Percentiles rank a stretch among this genome's conserved stretches.
Conservation (phyloP, 495 filamentous ascomycete genomes). For the Hypoxylon cercidicola region DNA sequence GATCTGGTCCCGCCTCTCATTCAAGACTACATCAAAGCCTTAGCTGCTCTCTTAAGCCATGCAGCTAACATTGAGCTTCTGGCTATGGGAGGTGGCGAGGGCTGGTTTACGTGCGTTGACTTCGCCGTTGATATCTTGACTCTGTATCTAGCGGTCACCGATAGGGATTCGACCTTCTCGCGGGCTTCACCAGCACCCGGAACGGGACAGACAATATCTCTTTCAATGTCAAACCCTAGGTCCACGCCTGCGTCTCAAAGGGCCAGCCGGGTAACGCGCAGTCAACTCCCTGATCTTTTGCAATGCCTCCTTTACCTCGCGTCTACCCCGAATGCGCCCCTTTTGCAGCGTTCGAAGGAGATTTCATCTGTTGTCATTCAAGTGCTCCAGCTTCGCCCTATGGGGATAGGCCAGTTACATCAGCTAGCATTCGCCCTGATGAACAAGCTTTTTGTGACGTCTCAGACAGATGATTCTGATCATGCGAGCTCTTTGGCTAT, state of each 20-base stretch:
- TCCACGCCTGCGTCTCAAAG: constrained; percentile 41
- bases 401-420: constrained; percentile 69
- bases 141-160: constrained; percentile 53
- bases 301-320: constrained; percentile 73
- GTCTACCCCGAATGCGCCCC: constrained; percentile 74
- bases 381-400: constrained; percentile 68
- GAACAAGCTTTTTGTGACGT: constrained; percentile 73
- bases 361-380: constrained; percentile 68
- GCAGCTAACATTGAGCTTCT: constrained; percentile 83
- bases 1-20: constrained; percentile 77
- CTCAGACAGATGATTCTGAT: constrained; percentile 72
- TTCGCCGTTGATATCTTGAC: constrained; percentile 71
- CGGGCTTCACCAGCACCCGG: constrained; percentile 57
- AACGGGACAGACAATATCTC: constrained; percentile 35
- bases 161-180: constrained; percentile 44
- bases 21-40: constrained; percentile 80
- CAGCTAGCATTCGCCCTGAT: constrained; percentile 78
- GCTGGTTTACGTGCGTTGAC: constrained; percentile 74
- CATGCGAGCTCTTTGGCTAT: constrained; percentile 67
- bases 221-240: constrained; percentile 44
- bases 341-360: constrained; percentile 66
- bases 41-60: constrained; percentile 74
- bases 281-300: constrained; percentile 63
- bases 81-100: constrained; percentile 55
- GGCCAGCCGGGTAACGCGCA: constrained; percentile 29